Base-by-base conservation (phyloP, 2,329 filamentous ascomycete species). In the Mycogone perniciosa region DNA sequence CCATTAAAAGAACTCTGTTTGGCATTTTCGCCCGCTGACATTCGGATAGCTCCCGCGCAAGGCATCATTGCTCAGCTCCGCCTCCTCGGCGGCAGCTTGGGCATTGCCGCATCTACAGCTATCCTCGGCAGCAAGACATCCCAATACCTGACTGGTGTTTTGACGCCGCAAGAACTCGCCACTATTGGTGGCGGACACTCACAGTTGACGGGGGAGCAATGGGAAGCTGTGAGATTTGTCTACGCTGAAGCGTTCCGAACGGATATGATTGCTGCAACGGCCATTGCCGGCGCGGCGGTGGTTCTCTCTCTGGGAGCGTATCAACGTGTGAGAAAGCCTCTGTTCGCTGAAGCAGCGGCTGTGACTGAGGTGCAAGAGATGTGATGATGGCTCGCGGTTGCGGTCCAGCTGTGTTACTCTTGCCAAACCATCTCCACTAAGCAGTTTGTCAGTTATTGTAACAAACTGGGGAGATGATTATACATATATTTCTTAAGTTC, bases 21-120 rank as follows among this genome's bases (percentile, higher is more conserved):
- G 1, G 3, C 35, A 38, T 7, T 6, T 6, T 6, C 35, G 20
- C 20, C 20, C 7, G 20, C 35, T 38, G 35, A 38, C 10, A 38
- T 38, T 13, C 2, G 20, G 20, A n/a, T 7, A 38, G 35, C 35
- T 2, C 35, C 35, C 20, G 35, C 35, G 3, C 35, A 38, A 9
- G 35, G 35, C 20, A 38, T 59, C 29, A 42, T 58, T 11, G 56
- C 57, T 11, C 57, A 59, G 45, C 50, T 62, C 39, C 58, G 60
- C 26, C 56, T 60, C 8, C 59, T 63, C 44, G 61, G 61, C 49
- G 60, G 61, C 35, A 60, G 57, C 42, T 54, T 63, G 37, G 61
- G 61, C 35, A 57, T 63, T 4, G 59, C 61, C 26, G 50, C 35
- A 3, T 38, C 35, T 38, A 38, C 35, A 4, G 35, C 35, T 4